Percentiles rank a stretch among this genome's conserved stretches.
These are phyloP conservation scores for Cladophialophora immunda DNA, from an alignment of 2,329 filamentous ascomycete species.

Conservation along the genomic window DNA sequence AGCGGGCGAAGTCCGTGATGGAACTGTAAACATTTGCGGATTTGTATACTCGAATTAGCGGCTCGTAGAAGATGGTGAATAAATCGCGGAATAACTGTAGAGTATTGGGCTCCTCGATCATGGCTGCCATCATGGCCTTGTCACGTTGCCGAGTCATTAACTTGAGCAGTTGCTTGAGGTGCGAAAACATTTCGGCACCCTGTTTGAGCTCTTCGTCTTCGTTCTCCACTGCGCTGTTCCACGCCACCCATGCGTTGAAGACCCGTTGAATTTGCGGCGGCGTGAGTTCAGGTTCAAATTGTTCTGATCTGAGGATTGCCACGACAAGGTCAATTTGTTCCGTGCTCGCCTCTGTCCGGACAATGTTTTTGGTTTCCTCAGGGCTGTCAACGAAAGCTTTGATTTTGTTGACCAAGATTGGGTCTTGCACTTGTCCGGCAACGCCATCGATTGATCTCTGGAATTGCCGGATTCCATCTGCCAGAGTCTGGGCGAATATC, in stretches of 20 bases:
- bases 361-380: constrained; percentile 75
- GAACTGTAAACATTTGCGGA: constrained; percentile 98
- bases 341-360: constrained; percentile 75
- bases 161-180: constrained; percentile 94
- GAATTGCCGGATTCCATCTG: constrained; percentile 86
- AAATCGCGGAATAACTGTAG: constrained; percentile 90
- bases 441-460: constrained; percentile 87
- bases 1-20: constrained; percentile 93
- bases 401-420: constrained; percentile 80
- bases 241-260: constrained; percentile 95
- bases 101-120: constrained; percentile 97
- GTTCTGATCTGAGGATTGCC: constrained; percentile 80
- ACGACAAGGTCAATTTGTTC: constrained; percentile 88
- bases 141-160: constrained; percentile 89
- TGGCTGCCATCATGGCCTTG: constrained; percentile 94
- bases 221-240: constrained; percentile 93
- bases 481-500: constrained; percentile 89
- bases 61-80: constrained; percentile 99
- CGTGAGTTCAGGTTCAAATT: constrained; percentile 74
- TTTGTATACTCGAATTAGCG: constrained; percentile 95
- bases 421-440: constrained; percentile 79
- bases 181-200: constrained; percentile 90
- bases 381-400: constrained; percentile 79
- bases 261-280: constrained; percentile 81
- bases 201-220: constrained; percentile 87